Conservation (phyloP, 148 eudicot species). For the Oxyria digyna region DNA sequence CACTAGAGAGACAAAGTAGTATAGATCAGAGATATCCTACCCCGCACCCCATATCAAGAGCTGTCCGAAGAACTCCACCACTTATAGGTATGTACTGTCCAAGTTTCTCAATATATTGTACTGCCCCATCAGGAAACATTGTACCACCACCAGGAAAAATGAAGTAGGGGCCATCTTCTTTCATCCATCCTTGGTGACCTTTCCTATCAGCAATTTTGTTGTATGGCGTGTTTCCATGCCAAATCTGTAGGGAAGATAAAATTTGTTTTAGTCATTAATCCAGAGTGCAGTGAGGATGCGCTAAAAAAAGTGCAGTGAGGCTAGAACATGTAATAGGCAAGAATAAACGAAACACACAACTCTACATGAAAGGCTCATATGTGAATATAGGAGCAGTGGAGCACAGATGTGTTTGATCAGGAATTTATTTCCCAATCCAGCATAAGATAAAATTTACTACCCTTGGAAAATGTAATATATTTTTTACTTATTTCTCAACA, state of each 20-base stretch:
- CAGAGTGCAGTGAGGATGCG: no score
- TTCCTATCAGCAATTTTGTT: slow-evolving; percentile 94
- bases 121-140: slow-evolving; percentile 35
- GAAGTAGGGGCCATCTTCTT: slow-evolving; percentile 64
- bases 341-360: not conserved
- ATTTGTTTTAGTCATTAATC: not conserved
- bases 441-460: not conserved
- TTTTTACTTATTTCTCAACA: not conserved
- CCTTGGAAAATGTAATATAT: no score
- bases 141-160: slow-evolving; percentile 75
- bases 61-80: slow-evolving; percentile 84
- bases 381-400: not conserved
- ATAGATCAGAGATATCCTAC: slow-evolving; percentile 25
- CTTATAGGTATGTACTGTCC: slow-evolving; percentile 78
- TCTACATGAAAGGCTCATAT: not conserved
- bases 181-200: slow-evolving; percentile 40
- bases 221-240: slow-evolving; percentile 96
- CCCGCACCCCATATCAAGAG: slow-evolving; percentile 99
- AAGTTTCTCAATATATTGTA: slow-evolving; percentile 86
- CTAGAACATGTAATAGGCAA: not conserved
- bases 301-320: not conserved
- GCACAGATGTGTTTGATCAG: not conserved
- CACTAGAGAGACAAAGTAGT: not conserved
- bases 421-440: not conserved
- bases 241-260: slow-evolving; percentile 9